These are phyloP conservation scores for Thalassiosira allenii DNA, from an alignment of 352 stramenopile genomes.

Conservation along the genomic window DNA sequence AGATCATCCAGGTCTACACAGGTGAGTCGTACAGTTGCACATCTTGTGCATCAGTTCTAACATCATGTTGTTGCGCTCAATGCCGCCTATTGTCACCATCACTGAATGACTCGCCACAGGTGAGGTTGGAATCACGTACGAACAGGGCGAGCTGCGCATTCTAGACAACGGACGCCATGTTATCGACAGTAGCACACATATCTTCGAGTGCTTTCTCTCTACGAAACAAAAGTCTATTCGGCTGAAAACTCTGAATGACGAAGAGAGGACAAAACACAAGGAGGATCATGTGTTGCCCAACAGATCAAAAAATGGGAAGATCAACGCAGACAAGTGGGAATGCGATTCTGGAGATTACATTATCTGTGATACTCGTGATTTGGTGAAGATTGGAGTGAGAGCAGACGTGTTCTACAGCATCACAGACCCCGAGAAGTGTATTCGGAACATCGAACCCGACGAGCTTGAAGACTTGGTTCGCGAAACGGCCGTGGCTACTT, in stretches of 20 bases:
- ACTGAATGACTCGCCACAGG: no score
- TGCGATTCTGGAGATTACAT: conserved; percentile 35
- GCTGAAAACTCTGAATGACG: conserved; percentile 20
- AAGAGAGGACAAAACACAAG: no score
- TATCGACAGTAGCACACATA: conserved; percentile 39
- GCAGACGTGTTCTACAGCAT: conserved; percentile 63
- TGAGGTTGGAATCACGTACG: conserved; percentile 44
- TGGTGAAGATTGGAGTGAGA: conserved; percentile 56
- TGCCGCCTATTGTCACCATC: no score
- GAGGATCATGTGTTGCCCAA: no score
- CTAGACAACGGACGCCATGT: conserved; percentile 30
- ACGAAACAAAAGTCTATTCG: conserved; percentile 51
- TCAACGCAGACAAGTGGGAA: no score
- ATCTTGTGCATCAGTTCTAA: no score
- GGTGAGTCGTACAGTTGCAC: no score
- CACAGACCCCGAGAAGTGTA: conserved; percentile 47
- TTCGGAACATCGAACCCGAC: conserved; percentile 37
- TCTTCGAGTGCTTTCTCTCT: conserved; percentile 52
- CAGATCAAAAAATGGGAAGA: conserved; percentile 11
- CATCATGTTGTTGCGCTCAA: no score
- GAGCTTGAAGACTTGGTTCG: conserved; percentile 57
- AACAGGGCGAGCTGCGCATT: conserved; percentile 37
- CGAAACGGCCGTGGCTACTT: conserved; percentile 49
- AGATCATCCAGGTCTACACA: conserved; percentile 40
- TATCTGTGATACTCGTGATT: conserved; percentile 55